Evolutionary conservation across 768 basidiomycete species (phyloP).

Genomic region (Sutorius australiensis): DNA sequence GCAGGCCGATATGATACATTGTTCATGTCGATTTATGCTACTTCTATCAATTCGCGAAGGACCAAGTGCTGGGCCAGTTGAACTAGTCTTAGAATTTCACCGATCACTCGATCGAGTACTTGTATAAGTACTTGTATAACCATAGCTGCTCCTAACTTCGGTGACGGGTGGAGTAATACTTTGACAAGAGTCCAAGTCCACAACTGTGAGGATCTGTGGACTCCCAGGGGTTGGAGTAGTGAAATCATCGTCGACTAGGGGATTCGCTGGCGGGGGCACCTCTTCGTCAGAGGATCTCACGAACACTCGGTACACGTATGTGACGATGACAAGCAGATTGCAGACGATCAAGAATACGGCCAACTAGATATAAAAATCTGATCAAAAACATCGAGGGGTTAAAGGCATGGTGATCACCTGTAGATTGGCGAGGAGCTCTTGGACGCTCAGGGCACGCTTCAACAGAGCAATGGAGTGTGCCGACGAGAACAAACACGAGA

Average conservation of each 20-base stretch:
- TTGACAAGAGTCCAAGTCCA: neutral
- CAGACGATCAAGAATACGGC: slow-evolving; percentile 4
- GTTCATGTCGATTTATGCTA: too few species aligned
- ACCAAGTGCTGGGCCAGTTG: neutral
- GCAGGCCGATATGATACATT: too few species aligned
- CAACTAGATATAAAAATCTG: neutral
- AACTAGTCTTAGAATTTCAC: neutral
- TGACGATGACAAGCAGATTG: slow-evolving; percentile 13
- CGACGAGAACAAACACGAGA: slow-evolving; percentile 5
- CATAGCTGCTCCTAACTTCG: neutral
- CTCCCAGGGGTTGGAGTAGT: neutral
- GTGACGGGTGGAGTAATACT: neutral
- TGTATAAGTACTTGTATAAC: neutral
- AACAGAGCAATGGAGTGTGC: neutral
- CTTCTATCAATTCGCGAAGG: too few species aligned
- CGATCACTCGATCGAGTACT: neutral
- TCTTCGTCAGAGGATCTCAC: neutral
- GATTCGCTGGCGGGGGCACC: neutral
- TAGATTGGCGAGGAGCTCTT: neutral
- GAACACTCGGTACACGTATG: slow-evolving; percentile 9
- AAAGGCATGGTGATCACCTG: neutral
- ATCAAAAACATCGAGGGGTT: neutral
- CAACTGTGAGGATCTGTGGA: neutral
- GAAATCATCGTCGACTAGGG: slow-evolving; percentile 6
- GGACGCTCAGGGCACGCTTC: neutral